These are phyloP conservation scores for Daldinia grandis DNA, from an alignment of 495 filamentous ascomycete species.

Conservation along the genomic window DNA sequence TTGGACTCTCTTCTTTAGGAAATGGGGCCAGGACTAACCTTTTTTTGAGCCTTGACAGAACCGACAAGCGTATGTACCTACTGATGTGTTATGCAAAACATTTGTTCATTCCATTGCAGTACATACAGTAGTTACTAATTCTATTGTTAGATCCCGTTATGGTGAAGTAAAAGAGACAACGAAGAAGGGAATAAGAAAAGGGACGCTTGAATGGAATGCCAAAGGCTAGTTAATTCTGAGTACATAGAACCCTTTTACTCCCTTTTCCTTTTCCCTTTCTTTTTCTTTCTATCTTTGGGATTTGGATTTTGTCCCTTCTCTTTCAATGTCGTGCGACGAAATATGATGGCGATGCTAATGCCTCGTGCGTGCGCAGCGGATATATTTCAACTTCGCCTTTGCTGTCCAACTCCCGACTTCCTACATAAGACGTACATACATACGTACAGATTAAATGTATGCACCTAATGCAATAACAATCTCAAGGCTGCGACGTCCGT, in stretches of 20 bases:
- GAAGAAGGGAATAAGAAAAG: conserved; percentile 16
- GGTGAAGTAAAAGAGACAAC: conserved; percentile 15
- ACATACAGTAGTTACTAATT: not conserved
- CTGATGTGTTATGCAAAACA: conserved; percentile 1
- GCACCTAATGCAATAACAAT: conserved; percentile 13
- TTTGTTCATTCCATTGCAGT: conserved; percentile 1
- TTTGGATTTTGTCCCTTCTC: conserved; percentile 30
- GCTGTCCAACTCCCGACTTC: conserved; percentile 40
- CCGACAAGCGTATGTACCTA: not conserved
- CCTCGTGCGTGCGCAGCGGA: conserved; percentile 26
- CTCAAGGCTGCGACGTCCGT: conserved; percentile 9
- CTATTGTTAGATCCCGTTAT: conserved; percentile 8
- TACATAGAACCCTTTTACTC: not conserved
- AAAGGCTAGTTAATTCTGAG: conserved; percentile 12
- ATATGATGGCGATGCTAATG: conserved; percentile 25
- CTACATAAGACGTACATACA: conserved; percentile 8
- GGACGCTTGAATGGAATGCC: conserved; percentile 31
- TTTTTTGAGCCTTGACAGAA: conserved; percentile 19
- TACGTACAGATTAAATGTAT: conserved; percentile 3
- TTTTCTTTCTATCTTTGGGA: not conserved
- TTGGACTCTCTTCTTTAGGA: conserved; percentile 35
- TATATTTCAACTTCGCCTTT: conserved; percentile 17
- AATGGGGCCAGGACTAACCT: conserved; percentile 29
- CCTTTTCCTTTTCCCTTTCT: not conserved
- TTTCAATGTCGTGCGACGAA: conserved; percentile 27